Evolutionary conservation across 352 stramenopile species (phyloP), one percentile per base, ranked within the genome.

Genomic region (Phytophthora pluvialis): DNA sequence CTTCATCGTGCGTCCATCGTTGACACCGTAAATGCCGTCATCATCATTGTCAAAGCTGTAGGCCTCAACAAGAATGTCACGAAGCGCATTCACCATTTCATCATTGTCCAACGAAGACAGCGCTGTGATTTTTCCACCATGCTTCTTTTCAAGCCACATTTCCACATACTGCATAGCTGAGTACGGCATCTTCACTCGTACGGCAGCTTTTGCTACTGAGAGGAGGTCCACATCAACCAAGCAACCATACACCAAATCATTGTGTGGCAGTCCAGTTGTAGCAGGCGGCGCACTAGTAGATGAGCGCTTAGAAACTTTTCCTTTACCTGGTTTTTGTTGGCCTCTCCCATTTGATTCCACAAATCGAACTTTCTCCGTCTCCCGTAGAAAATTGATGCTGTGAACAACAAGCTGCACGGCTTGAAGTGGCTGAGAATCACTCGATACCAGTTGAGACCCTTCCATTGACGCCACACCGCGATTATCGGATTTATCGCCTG

Each of bases 141-240:
- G 47, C 4, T 71, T 68, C 11, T 75, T 67, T 67, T 96, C 88
- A 4, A 96, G 60, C 80, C 85, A 93, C 86, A 93, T 89, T 57
- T 96, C 88, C n/a, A 92, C 81, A 52, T 91, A 96, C 51, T 96
- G 88, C 83, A 96, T 94, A 1, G 88, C 86, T 16, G 87, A 93
- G 46, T 93, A 96, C 7, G 88, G 88, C 85, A 96, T 94, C 44
- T 95, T 90, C 4, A 89, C 83, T 8, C 60, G 60, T 13, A 94
- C 72, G 4, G 88, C 81, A 16, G 87, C 80, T 21, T 70, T 72
- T 4, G 88, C 88, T 43, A 96, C 54, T 29, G 86, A 60, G 13
- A 95, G 67, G 21, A 91, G 69, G 43, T 91, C 71, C 5, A 89
- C 65, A 26, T 93, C 75, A 21, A 92, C 45, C 31, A 89, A 54